Evolutionary conservation across 495 filamentous ascomycete genomes (phyloP).

Genomic region (Aspergillus haitiensis): DNA sequence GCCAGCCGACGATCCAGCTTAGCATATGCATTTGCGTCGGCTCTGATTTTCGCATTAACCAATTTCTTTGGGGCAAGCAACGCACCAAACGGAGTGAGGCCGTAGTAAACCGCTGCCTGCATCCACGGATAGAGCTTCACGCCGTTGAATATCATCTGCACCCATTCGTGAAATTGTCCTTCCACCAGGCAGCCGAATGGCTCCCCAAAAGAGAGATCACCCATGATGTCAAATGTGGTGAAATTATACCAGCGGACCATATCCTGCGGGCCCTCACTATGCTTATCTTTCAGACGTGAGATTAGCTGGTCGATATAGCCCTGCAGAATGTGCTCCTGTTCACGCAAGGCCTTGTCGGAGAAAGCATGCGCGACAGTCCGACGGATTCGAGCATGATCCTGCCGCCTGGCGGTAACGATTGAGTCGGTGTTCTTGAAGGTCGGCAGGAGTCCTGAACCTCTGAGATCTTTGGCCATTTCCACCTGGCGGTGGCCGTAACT

Average conservation of each 20-base stretch:
- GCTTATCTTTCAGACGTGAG: background rate
- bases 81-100: no score
- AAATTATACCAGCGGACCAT: background rate
- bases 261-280: background rate
- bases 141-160: background rate
- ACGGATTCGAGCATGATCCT: background rate
- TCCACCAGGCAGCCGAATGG: background rate
- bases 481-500: no score
- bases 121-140: no score
- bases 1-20: slow-evolving; percentile 8
- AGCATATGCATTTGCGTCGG: no score
- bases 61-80: no score
- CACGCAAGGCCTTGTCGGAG: background rate
- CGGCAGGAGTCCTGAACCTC: background rate
- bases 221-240: slow-evolving; percentile 11
- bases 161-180: background rate
- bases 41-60: no score
- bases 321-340: background rate
- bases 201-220: slow-evolving; percentile 1
- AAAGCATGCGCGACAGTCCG: background rate
- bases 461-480: background rate
- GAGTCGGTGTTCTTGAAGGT: background rate
- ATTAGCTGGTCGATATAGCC: background rate
- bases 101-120: no score
- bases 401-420: background rate